Evolutionary conservation across 305 asterid genomes (phyloP), one percentile per base, ranked within the genome.

Genomic region (Salvia sclarea): DNA sequence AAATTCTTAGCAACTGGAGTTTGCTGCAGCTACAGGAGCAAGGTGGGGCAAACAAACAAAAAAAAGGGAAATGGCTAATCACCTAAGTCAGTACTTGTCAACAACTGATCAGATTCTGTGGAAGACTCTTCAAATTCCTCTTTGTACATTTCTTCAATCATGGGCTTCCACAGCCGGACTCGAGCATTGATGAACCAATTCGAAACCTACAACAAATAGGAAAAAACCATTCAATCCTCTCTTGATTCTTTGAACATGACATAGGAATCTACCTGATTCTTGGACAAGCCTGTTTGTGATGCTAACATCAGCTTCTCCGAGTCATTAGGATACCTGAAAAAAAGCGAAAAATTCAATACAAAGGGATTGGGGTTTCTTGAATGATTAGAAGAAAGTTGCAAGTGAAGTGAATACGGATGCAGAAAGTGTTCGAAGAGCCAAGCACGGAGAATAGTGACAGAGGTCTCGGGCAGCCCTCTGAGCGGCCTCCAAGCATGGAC

Each of bases 371-470:
- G 16, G 20, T 45, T 1, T 35, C 41, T 35, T 35, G 41, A 35
- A 35, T 7, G 0, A 7, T 35, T 35, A 35, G 12, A 35, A 35
- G 12, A 35, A 35, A 35, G 43, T 37, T 37, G 43, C 13, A 9
- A 11, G n/a, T 37, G 41, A 33, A 40, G 17, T 49, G 33, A 80
- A 8, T 76, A 89, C 99, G 98, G 99, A 62, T 94, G 93, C 18
- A 94, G 88, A 41, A 94, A 94, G 78, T 94, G 99, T 68, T 91
- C 97, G 69, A 94, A 94, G 18, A 94, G 93, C 99, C 99, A 94
- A 69, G 96, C 84, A 3, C 99, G 97, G 24, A 94, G 97, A 64
- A 91, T 73, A 0, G 89, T 75, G 3, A 94, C 97, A 0, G 98
- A 89, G 28, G 83, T 91, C 73, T 87, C 98, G 0, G 99, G 99